A percentile compares a stretch with the other conserved stretches of the same genome.
Evolutionary conservation across 1,139 yeast genomes (phyloP).

Genomic region (Lizanozyma gosingica): DNA sequence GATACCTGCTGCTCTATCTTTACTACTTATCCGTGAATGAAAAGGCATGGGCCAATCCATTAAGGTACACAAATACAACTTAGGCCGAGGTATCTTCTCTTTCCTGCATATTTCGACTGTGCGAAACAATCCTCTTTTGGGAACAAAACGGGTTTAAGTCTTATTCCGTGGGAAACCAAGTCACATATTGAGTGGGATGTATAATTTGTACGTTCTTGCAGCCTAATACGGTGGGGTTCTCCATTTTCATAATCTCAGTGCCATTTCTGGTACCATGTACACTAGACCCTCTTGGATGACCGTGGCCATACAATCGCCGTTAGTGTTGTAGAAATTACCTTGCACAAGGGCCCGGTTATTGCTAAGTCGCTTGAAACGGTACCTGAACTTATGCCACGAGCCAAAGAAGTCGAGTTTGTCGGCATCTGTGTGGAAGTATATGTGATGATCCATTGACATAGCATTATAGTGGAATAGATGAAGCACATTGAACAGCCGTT

Average conservation of each 20-base stretch:
- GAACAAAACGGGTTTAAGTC: too few relatives aligned
- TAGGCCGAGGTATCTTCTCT: too few relatives aligned
- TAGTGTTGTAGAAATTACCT: constrained; percentile 47
- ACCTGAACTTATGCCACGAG: constrained; percentile 46
- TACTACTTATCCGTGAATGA: too few relatives aligned
- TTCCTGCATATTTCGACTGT: too few relatives aligned
- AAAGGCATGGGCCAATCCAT: too few relatives aligned
- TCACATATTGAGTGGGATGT: too few relatives aligned
- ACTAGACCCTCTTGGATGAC: constrained; percentile 61
- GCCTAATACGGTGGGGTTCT: too few relatives aligned
- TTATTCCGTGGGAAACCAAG: too few relatives aligned
- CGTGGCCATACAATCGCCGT: constrained; percentile 52
- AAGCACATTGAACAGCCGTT: constrained; percentile 24
- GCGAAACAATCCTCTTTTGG: too few relatives aligned
- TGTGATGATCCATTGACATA: constrained; percentile 40
- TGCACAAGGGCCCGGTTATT: constrained; percentile 48
- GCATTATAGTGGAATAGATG: constrained; percentile 40
- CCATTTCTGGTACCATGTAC: constrained; percentile 2
- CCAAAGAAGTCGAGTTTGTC: constrained; percentile 28
- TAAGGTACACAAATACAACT: too few relatives aligned
- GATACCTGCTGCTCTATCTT: too few relatives aligned
- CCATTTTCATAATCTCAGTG: background rate
- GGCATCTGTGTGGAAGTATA: constrained; percentile 30
- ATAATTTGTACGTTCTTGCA: too few relatives aligned
- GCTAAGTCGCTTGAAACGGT: constrained; percentile 43